These are phyloP conservation scores for Cytospora mali DNA, from an alignment of 2,329 filamentous ascomycete species.

Conservation along the genomic window DNA sequence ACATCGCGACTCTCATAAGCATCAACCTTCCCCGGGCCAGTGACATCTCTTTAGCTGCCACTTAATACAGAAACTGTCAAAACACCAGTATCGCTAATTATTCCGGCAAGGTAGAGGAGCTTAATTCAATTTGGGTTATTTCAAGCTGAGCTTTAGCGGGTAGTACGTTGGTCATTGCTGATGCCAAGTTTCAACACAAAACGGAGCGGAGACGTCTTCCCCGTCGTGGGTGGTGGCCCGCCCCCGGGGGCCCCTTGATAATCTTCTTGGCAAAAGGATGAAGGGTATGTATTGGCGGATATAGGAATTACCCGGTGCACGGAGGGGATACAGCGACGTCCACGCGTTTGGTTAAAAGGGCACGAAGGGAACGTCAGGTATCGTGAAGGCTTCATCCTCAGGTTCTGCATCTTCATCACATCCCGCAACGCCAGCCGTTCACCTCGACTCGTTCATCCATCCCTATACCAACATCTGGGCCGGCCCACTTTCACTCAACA, in stretches of 20 bases:
- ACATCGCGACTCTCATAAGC: background rate
- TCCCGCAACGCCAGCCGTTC: slow-evolving; percentile 8
- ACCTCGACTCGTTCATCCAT: background rate
- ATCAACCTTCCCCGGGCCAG: no score
- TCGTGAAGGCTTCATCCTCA: background rate
- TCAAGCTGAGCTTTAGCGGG: background rate
- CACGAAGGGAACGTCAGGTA: background rate
- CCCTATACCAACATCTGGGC: slow-evolving; percentile 3
- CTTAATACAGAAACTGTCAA: background rate
- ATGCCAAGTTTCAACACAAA: background rate
- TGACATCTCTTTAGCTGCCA: background rate
- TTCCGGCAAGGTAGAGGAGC: background rate
- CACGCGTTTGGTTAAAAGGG: background rate
- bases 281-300: background rate
- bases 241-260: slow-evolving; percentile 16
- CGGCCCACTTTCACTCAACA: slow-evolving; percentile 11
- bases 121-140: background rate
- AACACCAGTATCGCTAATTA: background rate
- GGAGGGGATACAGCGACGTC: no score
- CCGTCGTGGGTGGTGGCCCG: background rate
- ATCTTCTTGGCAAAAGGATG: background rate
- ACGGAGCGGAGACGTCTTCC: background rate
- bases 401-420: background rate
- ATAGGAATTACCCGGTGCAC: background rate
- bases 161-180: background rate